Percentiles rank a stretch among this genome's conserved stretches.
These are phyloP conservation scores for Cystoderma amianthinum DNA, from an alignment of 768 basidiomycete species.

Conservation along the genomic window DNA sequence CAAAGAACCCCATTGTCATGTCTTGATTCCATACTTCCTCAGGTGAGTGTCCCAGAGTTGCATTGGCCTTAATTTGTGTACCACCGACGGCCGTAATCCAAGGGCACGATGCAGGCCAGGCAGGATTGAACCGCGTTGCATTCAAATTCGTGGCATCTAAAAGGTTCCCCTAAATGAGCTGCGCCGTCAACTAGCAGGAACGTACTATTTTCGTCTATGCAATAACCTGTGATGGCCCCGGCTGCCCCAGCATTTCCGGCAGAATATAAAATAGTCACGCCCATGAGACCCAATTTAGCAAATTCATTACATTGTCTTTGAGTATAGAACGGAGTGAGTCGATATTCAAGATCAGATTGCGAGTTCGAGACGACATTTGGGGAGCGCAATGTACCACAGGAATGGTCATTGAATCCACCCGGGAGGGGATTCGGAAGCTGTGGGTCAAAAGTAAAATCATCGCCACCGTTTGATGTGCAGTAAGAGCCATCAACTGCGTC, in stretches of 20 bases:
- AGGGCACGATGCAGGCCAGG: conserved; percentile 26
- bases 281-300: background rate
- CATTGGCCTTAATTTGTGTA: conserved; percentile 30
- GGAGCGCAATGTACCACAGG: background rate
- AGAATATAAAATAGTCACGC: background rate
- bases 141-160: background rate
- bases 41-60: conserved; percentile 16
- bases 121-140: background rate
- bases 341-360: background rate
- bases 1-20: conserved; percentile 20
- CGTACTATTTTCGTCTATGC: background rate
- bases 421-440: conserved; percentile 1
- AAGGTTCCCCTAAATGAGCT: background rate
- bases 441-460: conserved; percentile 15
- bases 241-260: background rate
- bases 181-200: background rate
- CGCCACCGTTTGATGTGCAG: conserved; percentile 33
- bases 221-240: background rate
- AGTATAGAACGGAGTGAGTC: background rate
- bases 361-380: background rate
- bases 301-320: background rate
- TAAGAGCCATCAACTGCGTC: conserved; percentile 37
- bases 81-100: conserved; percentile 40
- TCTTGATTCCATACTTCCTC: conserved; percentile 24
- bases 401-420: background rate